Evolutionary conservation across 2,329 filamentous ascomycete species (phyloP), one percentile per base, ranked within the genome.

Genomic region (Tolypocladium endophyticum): DNA sequence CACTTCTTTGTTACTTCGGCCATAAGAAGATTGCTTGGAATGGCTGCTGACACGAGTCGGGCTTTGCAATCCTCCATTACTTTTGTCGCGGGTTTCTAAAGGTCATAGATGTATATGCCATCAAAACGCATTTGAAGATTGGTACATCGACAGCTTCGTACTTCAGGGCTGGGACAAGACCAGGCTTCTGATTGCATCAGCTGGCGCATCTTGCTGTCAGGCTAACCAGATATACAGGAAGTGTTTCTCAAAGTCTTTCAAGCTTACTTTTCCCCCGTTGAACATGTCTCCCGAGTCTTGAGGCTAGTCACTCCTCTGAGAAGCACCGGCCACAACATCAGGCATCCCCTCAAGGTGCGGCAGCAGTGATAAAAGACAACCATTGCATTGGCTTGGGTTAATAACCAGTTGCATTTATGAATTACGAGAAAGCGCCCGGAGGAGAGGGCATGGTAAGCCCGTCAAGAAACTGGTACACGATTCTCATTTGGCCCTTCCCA

Each of bases 361-460:
- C 43, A 59, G 60, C 0, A 57, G 6, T 65, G 67, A 5, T 63
- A 65, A 0, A 61, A 54, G 3, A 56, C 9, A 0, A 60, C 61
- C 4, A 60, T 72, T 7, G 36, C 64, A 30, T 58, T 9, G 16
- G 38, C 38, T 5, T 18, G 38, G 38, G 38, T 39, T 4, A 16
- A 18, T 20, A 16, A 4, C 16, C 16, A 70, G 71, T 38, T 76
- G 76, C 52, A 65, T 80, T 39, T 67, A 75, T 55, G 67, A 68
- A 1, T 70, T 64, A 54, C 71, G 71, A 14, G 69, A 68, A 6
- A 74, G 61, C 62, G 77, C 20, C 66, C 66, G 58, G 77, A 78
- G 76, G 76, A 79, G 58, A 63, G 61, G 47, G 69, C 69, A 12
- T 69, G 76, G 56, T 68, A 71, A 28, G 74, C 69, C 62, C 74